A percentile compares a stretch with the other conserved stretches of the same genome.
Evolutionary conservation across 192 early-diverging fungal species (phyloP).

Genomic region (Coemansia sp.): DNA sequence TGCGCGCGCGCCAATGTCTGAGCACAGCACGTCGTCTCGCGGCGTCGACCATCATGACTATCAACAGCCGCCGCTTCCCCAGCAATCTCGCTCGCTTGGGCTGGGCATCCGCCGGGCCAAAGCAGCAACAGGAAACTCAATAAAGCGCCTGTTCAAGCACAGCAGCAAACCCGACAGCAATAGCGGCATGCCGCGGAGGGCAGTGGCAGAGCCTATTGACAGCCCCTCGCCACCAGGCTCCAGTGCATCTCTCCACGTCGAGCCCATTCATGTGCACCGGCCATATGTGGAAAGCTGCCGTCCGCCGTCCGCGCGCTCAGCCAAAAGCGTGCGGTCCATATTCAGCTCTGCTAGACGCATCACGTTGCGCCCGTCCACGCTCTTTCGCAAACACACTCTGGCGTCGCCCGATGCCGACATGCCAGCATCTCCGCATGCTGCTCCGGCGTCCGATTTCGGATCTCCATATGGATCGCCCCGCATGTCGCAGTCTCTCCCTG

Average conservation of each 20-base stretch:
- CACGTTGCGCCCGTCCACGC: constrained; percentile 25
- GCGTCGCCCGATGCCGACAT: background rate
- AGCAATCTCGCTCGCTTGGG: background rate
- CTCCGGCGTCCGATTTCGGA: background rate
- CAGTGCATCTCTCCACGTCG: background rate
- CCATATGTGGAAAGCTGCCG: constrained; percentile 4
- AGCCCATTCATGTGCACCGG: background rate
- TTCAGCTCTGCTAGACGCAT: constrained; percentile 42
- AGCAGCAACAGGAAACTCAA: constrained; percentile 26
- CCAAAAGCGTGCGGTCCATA: constrained; percentile 34
- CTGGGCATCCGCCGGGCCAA: constrained; percentile 21
- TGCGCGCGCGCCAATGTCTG: constrained; percentile 2
- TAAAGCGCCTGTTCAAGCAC: constrained; percentile 33
- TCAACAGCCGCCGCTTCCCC: background rate
- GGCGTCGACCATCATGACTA: background rate
- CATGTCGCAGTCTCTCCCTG: background rate
- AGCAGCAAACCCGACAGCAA: background rate
- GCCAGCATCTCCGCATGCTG: background rate
- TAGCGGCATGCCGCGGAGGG: background rate
- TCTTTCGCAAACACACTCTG: constrained; percentile 15
- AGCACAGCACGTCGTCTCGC: background rate
- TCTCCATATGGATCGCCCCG: background rate
- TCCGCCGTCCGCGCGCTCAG: constrained; percentile 32
- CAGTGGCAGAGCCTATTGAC: background rate
- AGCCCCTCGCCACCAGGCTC: constrained; percentile 10